phyloP scores from a whole-genome alignment of 768 basidiomycete species.

The Amanita rimosa region DNA sequence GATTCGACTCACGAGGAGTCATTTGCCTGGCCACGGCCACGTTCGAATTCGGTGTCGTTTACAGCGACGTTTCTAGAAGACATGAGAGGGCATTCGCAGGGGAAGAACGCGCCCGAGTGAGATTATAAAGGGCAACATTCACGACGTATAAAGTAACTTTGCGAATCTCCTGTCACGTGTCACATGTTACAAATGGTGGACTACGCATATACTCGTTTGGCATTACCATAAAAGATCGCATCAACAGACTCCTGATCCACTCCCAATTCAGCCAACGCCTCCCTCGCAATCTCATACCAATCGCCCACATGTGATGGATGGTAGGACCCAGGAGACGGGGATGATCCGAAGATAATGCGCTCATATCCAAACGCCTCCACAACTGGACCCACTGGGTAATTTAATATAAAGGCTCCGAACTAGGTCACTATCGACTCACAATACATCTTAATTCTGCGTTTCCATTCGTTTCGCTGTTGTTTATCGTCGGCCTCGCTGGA shows the following conservation, averaged over 20 bases:
- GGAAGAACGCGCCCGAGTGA: neutral
- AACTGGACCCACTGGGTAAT: conserved; percentile 56
- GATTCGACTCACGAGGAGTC: conserved; percentile 24
- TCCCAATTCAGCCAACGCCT: conserved; percentile 68
- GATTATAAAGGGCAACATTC: too few relatives aligned
- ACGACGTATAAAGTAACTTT: too few relatives aligned
- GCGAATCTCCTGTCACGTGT: neutral
- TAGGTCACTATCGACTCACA: conserved; percentile 34
- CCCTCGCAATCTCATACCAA: conserved; percentile 78
- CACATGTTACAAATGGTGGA: conserved; percentile 4
- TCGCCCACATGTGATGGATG: conserved; percentile 41
- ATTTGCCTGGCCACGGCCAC: conserved; percentile 26
- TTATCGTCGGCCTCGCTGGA: conserved; percentile 29
- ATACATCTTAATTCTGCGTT: conserved; percentile 75
- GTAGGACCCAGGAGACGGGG: conserved; percentile 42
- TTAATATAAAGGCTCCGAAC: conserved; percentile 3
- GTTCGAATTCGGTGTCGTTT: conserved; percentile 17
- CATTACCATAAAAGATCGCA: conserved; percentile 53
- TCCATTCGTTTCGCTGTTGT: conserved; percentile 49
- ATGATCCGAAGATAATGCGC: conserved; percentile 76
- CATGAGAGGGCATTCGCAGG: conserved; percentile 1
- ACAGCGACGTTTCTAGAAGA: neutral
- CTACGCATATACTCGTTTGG: conserved; percentile 32
- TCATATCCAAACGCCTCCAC: conserved; percentile 80
- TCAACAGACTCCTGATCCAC: conserved; percentile 71